Evolutionary conservation across 2,329 filamentous ascomycete genomes (phyloP).

Genomic region (Teratosphaeriaceae sp.): DNA sequence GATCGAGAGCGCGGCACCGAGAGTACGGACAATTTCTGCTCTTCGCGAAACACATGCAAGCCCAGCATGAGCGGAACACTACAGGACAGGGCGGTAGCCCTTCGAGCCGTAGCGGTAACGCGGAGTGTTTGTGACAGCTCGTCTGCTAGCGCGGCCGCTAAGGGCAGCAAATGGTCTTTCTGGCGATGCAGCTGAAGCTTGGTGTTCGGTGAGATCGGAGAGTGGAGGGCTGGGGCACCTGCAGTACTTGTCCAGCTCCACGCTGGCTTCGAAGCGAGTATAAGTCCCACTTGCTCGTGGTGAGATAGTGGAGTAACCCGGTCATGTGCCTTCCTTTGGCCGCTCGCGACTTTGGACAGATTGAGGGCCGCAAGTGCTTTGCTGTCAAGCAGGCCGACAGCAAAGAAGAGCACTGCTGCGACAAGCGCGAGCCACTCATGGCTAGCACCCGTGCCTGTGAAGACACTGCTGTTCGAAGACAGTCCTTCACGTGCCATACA

Average conservation of each 20-base stretch:
- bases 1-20: not conserved
- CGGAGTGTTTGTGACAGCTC: constrained; percentile 10
- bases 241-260: constrained; percentile 19
- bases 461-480: constrained; percentile 6
- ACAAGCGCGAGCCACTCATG: constrained; percentile 34
- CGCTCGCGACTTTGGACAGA: constrained; percentile 18
- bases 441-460: constrained; percentile 12
- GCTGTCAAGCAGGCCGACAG: constrained; percentile 22
- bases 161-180: constrained; percentile 21
- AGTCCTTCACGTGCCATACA: constrained; percentile 22
- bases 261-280: constrained; percentile 4
- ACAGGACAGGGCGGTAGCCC: constrained; percentile 8
- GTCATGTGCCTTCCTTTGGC: constrained; percentile 6
- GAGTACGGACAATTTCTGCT: constrained; percentile 67
- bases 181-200: constrained; percentile 8
- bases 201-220: not conserved
- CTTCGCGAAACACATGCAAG: constrained; percentile 82
- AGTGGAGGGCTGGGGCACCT: not conserved
- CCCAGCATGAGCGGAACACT: constrained; percentile 48
- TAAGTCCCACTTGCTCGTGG: not conserved
- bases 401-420: constrained; percentile 34
- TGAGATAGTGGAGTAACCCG: not conserved
- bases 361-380: constrained; percentile 23
- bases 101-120: not conserved
- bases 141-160: constrained; percentile 21